A percentile compares a stretch with the other conserved stretches of the same genome.
Evolutionary conservation across 305 asterid genomes (phyloP).

Genomic region (Fraxinus sp.): DNA sequence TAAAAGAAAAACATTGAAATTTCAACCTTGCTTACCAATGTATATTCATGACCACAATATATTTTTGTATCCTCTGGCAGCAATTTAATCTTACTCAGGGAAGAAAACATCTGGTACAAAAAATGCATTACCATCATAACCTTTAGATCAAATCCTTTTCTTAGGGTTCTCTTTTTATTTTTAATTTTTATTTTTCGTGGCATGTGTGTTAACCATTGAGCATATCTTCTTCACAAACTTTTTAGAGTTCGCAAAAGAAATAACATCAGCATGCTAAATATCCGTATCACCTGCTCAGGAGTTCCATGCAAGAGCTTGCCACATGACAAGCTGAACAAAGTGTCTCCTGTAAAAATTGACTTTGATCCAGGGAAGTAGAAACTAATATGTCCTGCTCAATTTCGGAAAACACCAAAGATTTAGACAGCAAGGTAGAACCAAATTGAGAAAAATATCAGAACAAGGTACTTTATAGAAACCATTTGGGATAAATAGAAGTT

Average conservation of each 20-base stretch:
- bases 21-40: constrained; percentile 52
- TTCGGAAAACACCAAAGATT: not conserved
- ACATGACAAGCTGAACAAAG: constrained; percentile 92
- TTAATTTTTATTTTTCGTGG: no score
- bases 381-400: constrained; percentile 71
- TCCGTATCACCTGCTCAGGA: constrained; percentile 72
- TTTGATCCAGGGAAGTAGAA: constrained; percentile 86
- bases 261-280: not conserved
- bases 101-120: constrained; percentile 71
- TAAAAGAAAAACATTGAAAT: constrained; percentile 7
- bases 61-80: constrained; percentile 81
- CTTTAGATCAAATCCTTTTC: not conserved
- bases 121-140: constrained; percentile 5
- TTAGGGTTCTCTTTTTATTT: not conserved
- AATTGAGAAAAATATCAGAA: not conserved
- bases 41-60: constrained; percentile 92
- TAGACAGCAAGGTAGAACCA: not conserved
- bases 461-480: not conserved
- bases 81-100: constrained; percentile 62
- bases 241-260: constrained; percentile 17
- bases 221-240: not conserved
- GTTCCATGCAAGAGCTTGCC: constrained; percentile 95
- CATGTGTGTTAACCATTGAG: not conserved
- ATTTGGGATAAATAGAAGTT: not conserved
- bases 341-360: constrained; percentile 87